Evolutionary conservation across 257 asterid species (phyloP), one percentile per base, ranked within the genome.

Genomic region (Penstemon newberryi): DNA sequence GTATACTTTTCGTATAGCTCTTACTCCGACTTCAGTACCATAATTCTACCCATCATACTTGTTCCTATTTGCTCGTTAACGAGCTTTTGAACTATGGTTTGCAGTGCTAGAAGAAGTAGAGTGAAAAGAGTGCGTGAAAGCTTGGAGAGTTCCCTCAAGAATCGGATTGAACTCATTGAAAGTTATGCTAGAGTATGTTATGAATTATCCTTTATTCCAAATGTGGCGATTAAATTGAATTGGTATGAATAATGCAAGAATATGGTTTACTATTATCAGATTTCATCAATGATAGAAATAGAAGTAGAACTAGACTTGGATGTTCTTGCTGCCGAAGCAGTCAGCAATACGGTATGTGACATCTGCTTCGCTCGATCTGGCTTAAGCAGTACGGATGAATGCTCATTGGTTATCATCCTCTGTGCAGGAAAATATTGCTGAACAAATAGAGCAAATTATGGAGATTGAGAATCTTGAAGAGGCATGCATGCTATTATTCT

Each of bases 391-490:
- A 2, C 33, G 1, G 33, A 25, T 25, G 33, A 25, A 53, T 68
- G 39, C 52, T 18, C 9, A 54, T 59, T 53, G 69, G 33, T 19
- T 68, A 25, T 75, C 54, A 8, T 79, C 33, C 33, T 25, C n/a
- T 25, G 41, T 78, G 80, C 90, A 93, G 98, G 98, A 90, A 83
- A 88, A 79, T 71, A 80, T 86, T 37, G 95, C 94, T 46, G 86
- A 85, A 68, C 98, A 90, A 80, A 93, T 93, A 41, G 78, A 78
- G 75, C 97, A 90, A 79, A 88, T 88, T 58, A 88, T 93, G 96
- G 98, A 93, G 76, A 82, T 86, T 55, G 98, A 90, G 79, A 85
- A 93, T 79, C 97, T 93, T 65, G 98, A 93, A 85, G 98, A 92
- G 92, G 97, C 78, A 83, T 36, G 85, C 69, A 12, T 45, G 40